Conservation (phyloP, 139 green algal species). For the Penium margaritaceum region DNA sequence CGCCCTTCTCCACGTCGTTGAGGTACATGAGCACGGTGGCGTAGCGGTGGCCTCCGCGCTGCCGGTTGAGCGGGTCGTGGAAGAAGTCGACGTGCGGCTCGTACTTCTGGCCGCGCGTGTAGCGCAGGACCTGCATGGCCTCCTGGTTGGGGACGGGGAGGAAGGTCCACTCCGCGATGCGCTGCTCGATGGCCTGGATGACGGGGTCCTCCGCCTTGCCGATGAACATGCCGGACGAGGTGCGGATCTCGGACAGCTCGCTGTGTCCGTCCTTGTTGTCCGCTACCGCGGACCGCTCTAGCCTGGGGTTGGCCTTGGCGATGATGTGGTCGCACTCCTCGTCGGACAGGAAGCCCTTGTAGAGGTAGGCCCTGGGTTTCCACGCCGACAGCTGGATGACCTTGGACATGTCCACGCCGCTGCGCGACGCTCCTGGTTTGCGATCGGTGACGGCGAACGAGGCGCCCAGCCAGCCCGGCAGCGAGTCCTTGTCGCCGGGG, state of each 20-base stretch:
- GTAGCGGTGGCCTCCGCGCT: constrained; percentile 67
- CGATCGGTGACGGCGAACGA: too few relatives aligned
- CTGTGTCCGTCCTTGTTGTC: constrained; percentile 45
- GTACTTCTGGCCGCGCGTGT: constrained; percentile 75
- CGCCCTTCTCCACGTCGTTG: constrained; percentile 44
- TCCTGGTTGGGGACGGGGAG: constrained; percentile 60
- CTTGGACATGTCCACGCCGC: too few relatives aligned
- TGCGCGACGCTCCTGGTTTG: too few relatives aligned
- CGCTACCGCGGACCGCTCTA: constrained; percentile 30
- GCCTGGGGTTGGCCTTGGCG: background rate
- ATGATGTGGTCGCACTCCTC: constrained; percentile 50
- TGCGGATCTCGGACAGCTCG: constrained; percentile 42
- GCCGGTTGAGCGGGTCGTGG: constrained; percentile 63
- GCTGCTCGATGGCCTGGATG: constrained; percentile 59
- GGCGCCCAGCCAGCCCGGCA: too few relatives aligned
- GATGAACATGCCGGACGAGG: constrained; percentile 54
- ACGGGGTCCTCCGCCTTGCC: constrained; percentile 50
- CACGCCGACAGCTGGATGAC: constrained; percentile 12
- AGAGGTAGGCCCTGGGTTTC: constrained; percentile 32
- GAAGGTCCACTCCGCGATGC: constrained; percentile 57
- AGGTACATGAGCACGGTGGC: constrained; percentile 79
- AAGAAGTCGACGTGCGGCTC: constrained; percentile 80
- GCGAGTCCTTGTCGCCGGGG: too few relatives aligned
- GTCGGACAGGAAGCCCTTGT: constrained; percentile 43
- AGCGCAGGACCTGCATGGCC: constrained; percentile 69